Evolutionary conservation across 768 basidiomycete species (phyloP), one percentile per base, ranked within the genome.

Genomic region (Piloderma croceum): DNA sequence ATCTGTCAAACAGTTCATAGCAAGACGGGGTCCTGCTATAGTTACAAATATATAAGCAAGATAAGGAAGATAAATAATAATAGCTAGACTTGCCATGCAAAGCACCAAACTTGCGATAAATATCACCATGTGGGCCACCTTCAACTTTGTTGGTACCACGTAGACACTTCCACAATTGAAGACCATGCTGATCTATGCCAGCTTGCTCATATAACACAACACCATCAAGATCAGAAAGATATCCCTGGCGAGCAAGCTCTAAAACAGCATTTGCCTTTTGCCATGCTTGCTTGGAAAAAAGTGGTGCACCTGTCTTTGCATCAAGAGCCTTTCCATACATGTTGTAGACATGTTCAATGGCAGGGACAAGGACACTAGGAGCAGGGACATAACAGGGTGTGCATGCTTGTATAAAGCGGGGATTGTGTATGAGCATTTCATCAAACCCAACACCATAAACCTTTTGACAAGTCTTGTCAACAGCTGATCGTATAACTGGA

Each of bases 131-230:
- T 10, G 56, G 56, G 3, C 54, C 54, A 24, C 54, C 54, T 42
- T 56, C 52, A 24, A 52, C 47, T 20, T 52, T 56, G 36, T 56
- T 57, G 37, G 54, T 56, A 6, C 56, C 53, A 13, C 43, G 13
- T 7, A 49, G 24, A 34, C 37, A 48, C 17, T 45, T 46, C 44
- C 42, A 57, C 24, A 37, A 52, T 17, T 50, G 44, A 2, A 56
- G 43, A 3, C 54, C 51, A 46, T 54, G 36, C 12, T 48, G 36
- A 36, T 53, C 53, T 7, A 52, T 13, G 1, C 48, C 48, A n/a
- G 41, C 40, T 15, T 41, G 39, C 29, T 54, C 46, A 34, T 55
- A 58, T 39, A 56, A 15, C 10, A 15, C 5, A 9, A 56, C 32
- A 34, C 29, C 29, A 31, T 31, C 29, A 15, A 31, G 11, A 35